Base-by-base conservation (phyloP, 1,284 basidiomycete species). In the Cutaneotrichosporon curvatum region DNA sequence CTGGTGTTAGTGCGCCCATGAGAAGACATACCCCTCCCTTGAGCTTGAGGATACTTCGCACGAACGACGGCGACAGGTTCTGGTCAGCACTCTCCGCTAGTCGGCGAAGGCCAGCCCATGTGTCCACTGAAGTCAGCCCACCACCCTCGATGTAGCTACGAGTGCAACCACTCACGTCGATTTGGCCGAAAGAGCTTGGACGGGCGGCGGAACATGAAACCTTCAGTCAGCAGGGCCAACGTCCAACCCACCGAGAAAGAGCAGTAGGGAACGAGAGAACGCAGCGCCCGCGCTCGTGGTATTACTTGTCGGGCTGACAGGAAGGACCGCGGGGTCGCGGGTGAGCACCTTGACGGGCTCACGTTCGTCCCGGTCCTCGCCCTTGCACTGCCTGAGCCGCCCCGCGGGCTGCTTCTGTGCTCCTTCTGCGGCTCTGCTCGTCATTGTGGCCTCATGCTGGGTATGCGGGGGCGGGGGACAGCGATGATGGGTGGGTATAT, bases 141-240 rank as follows among this genome's bases (percentile, higher is more conserved):
- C 9, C 3, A 12, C 31, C 7, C 14, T 9, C 2, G 5, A 22
- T n/a, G n/a, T n/a, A n/a, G n/a, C n/a, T n/a, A n/a, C n/a, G n/a
- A n/a, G n/a, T n/a, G n/a, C n/a, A n/a, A n/a, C 7, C 10, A 34
- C 59, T 45, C 40, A 70, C 69, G 60, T 62, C 70, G 44, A 45
- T 58, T 70, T 0, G 68, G 70, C 37, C 65, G 55, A 42, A 70
- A 72, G 18, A 72, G 54, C 54, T 70, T 70, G 14, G 65, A 68
- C 2, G 70, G 70, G 22, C 68, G 51, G 28, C 67, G 56, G 45
- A 72, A 72, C 51, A 70, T 60, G 45, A 72, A 61, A 9, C 67
- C 67, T 69, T 39, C 2, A 5, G 18, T 43, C n/a, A 45, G 22
- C 25, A 11, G 30, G 39, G 28, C 3, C 9, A 15, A 6, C 7